Conservation (phyloP, 1,284 basidiomycete genomes). For the Rugosomyces carneus region DNA sequence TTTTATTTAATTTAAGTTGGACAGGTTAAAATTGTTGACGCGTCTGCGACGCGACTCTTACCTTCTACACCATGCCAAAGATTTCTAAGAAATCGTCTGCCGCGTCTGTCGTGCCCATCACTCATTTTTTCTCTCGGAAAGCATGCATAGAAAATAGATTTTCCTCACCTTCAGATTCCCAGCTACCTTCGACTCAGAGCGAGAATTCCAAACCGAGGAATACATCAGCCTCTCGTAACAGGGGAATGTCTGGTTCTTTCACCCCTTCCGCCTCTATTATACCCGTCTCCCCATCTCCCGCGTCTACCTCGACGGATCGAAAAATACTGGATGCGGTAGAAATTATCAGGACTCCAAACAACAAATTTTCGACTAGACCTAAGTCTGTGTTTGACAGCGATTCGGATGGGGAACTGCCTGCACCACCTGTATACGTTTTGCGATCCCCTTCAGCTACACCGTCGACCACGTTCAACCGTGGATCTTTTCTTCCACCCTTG, state of each 20-base stretch:
- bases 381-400: slow-evolving; percentile 30
- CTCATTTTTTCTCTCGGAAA: slow-evolving; percentile 31
- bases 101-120: slow-evolving; percentile 26
- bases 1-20: too few species aligned
- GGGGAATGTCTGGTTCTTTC: slow-evolving; percentile 4
- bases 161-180: slow-evolving; percentile 6
- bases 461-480: slow-evolving; percentile 1
- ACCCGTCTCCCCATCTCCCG: slow-evolving; percentile 12
- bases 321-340: slow-evolving; percentile 16
- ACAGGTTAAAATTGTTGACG: too few species aligned
- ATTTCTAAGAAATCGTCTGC: slow-evolving; percentile 22
- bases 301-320: slow-evolving; percentile 4
- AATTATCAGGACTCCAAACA: slow-evolving; percentile 11
- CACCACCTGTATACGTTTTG: slow-evolving; percentile 22
- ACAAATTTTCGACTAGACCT: slow-evolving; percentile 14
- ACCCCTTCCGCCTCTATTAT: too few species aligned
- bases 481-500: slow-evolving; percentile 13
- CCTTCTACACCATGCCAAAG: slow-evolving; percentile 24
- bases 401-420: slow-evolving; percentile 24
- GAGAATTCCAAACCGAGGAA: slow-evolving; percentile 8
- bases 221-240: slow-evolving; percentile 11
- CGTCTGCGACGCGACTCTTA: slow-evolving; percentile 10
- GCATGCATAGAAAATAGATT: neutral
- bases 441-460: slow-evolving; percentile 14
- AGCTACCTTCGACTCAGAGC: slow-evolving; percentile 8